A percentile compares a stretch with the other conserved stretches of the same genome.
phyloP scores from a whole-genome alignment of 192 early-diverging fungal genomes.

The Coemansia sp. region DNA sequence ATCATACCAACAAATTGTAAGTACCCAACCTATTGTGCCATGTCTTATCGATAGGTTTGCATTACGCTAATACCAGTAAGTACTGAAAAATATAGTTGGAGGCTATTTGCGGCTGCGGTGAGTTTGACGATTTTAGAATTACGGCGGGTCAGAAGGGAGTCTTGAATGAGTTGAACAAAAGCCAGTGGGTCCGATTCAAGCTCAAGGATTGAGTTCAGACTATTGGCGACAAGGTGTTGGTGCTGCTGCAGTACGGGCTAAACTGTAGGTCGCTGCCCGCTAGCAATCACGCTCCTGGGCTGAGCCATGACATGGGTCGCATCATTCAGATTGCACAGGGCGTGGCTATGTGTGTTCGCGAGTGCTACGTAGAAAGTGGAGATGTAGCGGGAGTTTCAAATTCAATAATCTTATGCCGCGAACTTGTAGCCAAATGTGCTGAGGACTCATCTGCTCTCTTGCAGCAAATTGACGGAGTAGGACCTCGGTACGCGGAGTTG shows the following conservation, averaged over 20 bases:
- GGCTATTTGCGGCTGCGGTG: slow-evolving; percentile 19
- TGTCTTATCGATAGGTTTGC: background rate
- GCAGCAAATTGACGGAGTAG: slow-evolving; percentile 65
- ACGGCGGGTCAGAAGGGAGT: slow-evolving; percentile 42
- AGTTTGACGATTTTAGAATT: slow-evolving; percentile 28
- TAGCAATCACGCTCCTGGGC: slow-evolving; percentile 23
- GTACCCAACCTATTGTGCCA: background rate
- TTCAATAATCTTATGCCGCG: slow-evolving; percentile 33
- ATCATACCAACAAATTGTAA: slow-evolving; percentile 34
- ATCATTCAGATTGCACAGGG: slow-evolving; percentile 20
- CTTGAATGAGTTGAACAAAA: slow-evolving; percentile 42
- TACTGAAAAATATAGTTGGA: slow-evolving; percentile 30
- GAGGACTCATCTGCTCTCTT: slow-evolving; percentile 53
- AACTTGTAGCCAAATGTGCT: slow-evolving; percentile 49
- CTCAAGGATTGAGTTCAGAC: slow-evolving; percentile 13
- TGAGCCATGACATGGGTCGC: slow-evolving; percentile 32
- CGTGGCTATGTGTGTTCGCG: slow-evolving; percentile 32
- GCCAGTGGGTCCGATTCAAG: slow-evolving; percentile 10
- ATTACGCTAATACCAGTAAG: no score
- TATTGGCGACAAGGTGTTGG: slow-evolving; percentile 30
- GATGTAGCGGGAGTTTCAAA: slow-evolving; percentile 16
- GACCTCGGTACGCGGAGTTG: slow-evolving; percentile 53
- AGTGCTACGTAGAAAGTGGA: slow-evolving; percentile 15
- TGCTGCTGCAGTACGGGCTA: slow-evolving; percentile 44
- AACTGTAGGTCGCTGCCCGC: slow-evolving; percentile 23